Evolutionary conservation across 306 rosid genomes (phyloP).

Genomic region (Gastrolobium bilobum): DNA sequence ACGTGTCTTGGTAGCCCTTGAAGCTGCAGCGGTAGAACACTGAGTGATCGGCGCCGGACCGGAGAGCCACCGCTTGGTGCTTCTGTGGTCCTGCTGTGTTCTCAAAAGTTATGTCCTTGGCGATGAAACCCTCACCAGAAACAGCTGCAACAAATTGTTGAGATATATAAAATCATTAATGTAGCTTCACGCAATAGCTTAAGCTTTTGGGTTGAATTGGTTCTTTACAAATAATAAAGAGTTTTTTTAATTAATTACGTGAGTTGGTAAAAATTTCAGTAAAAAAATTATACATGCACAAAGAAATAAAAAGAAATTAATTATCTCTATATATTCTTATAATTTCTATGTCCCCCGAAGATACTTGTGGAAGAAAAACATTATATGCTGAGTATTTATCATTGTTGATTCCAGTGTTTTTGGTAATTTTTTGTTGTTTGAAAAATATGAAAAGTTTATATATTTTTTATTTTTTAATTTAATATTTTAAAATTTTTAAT

Average conservation of each 20-base stretch:
- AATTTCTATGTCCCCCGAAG: too few species aligned
- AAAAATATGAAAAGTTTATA: background rate
- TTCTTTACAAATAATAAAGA: too few species aligned
- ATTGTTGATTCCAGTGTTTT: background rate
- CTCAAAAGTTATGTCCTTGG: slow-evolving; percentile 79
- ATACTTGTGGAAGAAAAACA: too few species aligned
- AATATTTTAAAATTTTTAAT: background rate
- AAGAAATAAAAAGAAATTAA: too few species aligned
- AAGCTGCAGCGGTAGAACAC: slow-evolving; percentile 79
- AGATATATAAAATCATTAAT: too few species aligned
- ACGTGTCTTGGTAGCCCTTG: slow-evolving; percentile 84
- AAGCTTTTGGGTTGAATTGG: too few species aligned
- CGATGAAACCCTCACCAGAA: slow-evolving; percentile 77
- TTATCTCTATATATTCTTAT: too few species aligned
- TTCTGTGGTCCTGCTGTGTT: slow-evolving; percentile 87
- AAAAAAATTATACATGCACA: too few species aligned
- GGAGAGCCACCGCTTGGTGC: slow-evolving; percentile 84
- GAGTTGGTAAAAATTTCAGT: background rate
- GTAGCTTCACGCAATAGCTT: too few species aligned
- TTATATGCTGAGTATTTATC: background rate
- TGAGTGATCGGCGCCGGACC: slow-evolving; percentile 71
- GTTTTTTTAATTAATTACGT: too few species aligned
- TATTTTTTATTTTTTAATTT: background rate
- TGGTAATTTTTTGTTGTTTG: background rate
- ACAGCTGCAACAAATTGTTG: slow-evolving; percentile 60